phyloP scores from a whole-genome alignment of 2,329 filamentous ascomycete species.

The Exophiala bonariae region DNA sequence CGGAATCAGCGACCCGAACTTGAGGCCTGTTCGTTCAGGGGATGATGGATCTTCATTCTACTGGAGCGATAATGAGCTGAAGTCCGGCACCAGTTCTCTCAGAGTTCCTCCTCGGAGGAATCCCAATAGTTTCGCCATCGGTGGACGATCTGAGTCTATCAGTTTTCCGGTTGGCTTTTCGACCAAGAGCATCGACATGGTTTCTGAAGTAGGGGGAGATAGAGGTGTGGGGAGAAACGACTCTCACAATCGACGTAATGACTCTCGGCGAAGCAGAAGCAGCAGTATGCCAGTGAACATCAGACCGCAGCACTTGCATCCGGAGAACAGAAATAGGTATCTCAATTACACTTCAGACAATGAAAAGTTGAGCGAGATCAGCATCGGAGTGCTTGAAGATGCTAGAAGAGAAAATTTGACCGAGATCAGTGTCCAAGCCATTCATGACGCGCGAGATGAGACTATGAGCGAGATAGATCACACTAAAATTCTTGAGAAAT shows the following conservation, averaged over 20 bases:
- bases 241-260: background rate
- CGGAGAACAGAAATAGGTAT: background rate
- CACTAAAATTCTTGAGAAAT: background rate
- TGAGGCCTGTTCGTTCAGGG: background rate
- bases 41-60: slow-evolving; percentile 25
- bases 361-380: slow-evolving; percentile 23
- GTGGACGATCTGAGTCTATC: slow-evolving; percentile 23
- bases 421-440: slow-evolving; percentile 14
- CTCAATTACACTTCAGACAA: slow-evolving; percentile 9
- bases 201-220: slow-evolving; percentile 12
- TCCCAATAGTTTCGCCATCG: slow-evolving; percentile 26
- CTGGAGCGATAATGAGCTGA: slow-evolving; percentile 19
- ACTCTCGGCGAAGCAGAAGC: slow-evolving; percentile 14
- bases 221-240: slow-evolving; percentile 16
- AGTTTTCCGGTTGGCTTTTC: slow-evolving; percentile 15
- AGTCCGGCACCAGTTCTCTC: background rate
- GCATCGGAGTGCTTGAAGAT: slow-evolving; percentile 5
- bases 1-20: background rate
- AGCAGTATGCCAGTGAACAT: slow-evolving; percentile 14
- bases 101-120: slow-evolving; percentile 7
- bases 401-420: slow-evolving; percentile 17
- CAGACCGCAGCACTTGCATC: background rate
- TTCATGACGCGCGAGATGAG: slow-evolving; percentile 13
- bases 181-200: slow-evolving; percentile 4
- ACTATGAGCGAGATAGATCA: slow-evolving; percentile 16